These are phyloP conservation scores for Fraxinus pennsylvanica DNA, from an alignment of 257 asterid species.

Conservation along the genomic window DNA sequence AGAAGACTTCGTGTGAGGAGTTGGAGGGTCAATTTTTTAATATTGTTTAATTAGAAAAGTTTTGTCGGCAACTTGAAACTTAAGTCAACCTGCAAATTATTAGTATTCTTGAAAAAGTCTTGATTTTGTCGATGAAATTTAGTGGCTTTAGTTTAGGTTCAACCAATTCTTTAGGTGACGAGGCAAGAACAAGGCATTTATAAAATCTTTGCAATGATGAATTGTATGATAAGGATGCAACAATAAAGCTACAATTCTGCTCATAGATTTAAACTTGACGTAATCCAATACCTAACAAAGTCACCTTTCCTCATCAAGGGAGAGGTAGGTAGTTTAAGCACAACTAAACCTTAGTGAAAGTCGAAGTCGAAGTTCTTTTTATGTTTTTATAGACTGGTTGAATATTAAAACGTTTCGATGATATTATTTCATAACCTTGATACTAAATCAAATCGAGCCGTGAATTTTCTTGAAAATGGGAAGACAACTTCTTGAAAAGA, in stretches of 20 bases:
- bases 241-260: constrained; percentile 2
- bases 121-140: constrained; percentile 12
- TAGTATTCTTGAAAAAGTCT: not conserved
- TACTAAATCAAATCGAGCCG: too few relatives aligned
- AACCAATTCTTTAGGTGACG: constrained; percentile 3
- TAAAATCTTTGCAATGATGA: not conserved
- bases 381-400: too few relatives aligned
- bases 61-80: not conserved
- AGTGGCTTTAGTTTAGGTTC: constrained; percentile 17
- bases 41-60: constrained; percentile 14
- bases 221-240: constrained; percentile 16
- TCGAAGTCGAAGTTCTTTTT: too few relatives aligned
- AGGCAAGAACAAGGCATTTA: constrained; percentile 12
- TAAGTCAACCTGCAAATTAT: constrained; percentile 10
- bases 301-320: not conserved
- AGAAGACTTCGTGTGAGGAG: constrained; percentile 27
- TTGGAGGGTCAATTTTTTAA: not conserved
- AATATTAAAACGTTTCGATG: too few relatives aligned
- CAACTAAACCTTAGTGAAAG: not conserved
- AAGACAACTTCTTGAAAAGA: too few relatives aligned
- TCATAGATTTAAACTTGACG: not conserved
- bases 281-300: constrained; percentile 2
- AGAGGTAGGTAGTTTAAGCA: constrained; percentile 13
- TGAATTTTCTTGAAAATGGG: too few relatives aligned
- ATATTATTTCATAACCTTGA: too few relatives aligned